Base-by-base conservation (phyloP, 257 asterid species). In the Ophiorrhiza pumila region DNA sequence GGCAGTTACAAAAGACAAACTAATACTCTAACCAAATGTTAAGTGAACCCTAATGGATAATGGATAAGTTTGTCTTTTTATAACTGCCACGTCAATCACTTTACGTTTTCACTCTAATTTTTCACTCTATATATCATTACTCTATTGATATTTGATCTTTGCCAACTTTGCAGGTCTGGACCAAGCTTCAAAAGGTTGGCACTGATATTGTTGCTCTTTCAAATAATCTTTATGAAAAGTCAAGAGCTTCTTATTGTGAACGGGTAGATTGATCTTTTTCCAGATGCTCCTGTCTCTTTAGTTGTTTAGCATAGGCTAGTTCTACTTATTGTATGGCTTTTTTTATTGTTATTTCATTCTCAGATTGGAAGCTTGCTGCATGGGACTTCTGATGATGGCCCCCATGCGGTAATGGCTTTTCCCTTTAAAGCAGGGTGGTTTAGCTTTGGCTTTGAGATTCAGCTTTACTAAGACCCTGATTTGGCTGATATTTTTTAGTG, bases 141-240 rank as follows among this genome's bases (percentile, higher is more conserved):
- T n/a, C n/a, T n/a, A n/a, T n/a, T n/a, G n/a, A n/a, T n/a, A n/a
- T 25, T 56, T 31, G 59, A 47, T 69, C 61, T 55, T 47, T 52
- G 17, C 43, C 20, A 71, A 65, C 65, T 74, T 77, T 85, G 79
- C 79, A 90, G 96, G 64, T 90, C 68, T 90, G 92, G 96, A 74
- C 80, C 72, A 90, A 82, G 75, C 88, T 90, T 75, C 87, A 87
- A 65, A 86, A 79, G 67, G 69, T 86, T 81, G 96, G 96, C 65
- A 53, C 85, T 56, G 91, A 86, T 71, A 82, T 88, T 60, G 75
- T 78, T 78, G 74, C 88, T 74, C 85, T 90, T 75, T 84, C 96
- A 32, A 91, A 83, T 77, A 74, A 83, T 76, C 87, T 92, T 25
- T 85, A 91, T 29, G 91, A 87, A 10, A 84, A 83, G 79, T 88